Evolutionary conservation across 805 yeast genomes (phyloP), one percentile per base, ranked within the genome.

Genomic region (Candida coquimbonensis): DNA sequence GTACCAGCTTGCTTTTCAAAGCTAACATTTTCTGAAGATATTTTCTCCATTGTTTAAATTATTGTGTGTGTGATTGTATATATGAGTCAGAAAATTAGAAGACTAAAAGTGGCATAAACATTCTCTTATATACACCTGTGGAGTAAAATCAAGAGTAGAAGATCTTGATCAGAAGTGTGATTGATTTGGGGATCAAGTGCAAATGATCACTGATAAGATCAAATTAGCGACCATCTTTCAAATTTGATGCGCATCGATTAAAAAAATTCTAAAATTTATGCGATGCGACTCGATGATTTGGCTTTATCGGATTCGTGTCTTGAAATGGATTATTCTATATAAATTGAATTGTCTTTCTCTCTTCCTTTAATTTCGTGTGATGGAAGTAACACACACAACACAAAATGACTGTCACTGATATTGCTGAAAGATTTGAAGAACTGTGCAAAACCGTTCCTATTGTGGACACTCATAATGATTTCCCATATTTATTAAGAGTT

Each of bases 381-480:
- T 9, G 14, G 14, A 29, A 29, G 31, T 5, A 9, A 5, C 8
- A 14, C n/a, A 32, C 17, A 9, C 5, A 4, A 21, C 24, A 21
- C 24, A 32, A 16, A 3, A 49, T 42, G 47, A 47, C 43, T 7
- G 41, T 40, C 36, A 40, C 37, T 4, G 43, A 38, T 17, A 49
- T 55, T 24, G 47, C 47, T 33, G 47, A 47, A 19, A 47, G 58
- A n/a, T 56, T 55, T 33, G 49, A 51, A 1, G 35, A 45, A 16
- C 47, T 56, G 31, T 25, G 40, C 1, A 36, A 46, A 36, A 51
- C 44, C 7, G 54, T 53, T 6, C 79, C 80, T 1, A 61, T 75
- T 4, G 66, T 71, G 3, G 80, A 76, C 40, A 66, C 74, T 0
- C 74, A 71, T 40, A 77, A 75, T 51, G 79, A 76, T 48, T 69